phyloP scores from a whole-genome alignment of 176 grass and related monocot species.

The Avena insularis region DNA sequence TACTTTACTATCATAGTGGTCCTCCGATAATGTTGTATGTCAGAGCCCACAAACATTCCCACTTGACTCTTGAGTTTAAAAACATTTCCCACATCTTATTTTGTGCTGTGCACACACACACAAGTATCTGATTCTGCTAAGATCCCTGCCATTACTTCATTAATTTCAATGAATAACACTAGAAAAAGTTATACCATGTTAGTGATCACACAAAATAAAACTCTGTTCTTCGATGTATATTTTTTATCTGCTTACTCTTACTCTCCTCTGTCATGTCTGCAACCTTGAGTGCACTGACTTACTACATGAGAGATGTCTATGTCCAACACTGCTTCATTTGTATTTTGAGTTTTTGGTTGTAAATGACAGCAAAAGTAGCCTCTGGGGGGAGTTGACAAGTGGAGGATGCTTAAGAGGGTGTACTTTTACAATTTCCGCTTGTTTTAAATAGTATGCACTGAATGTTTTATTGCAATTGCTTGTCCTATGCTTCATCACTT shows the following conservation, averaged over 20 bases:
- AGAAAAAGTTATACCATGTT: conserved; percentile 7
- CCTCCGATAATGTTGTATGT: conserved; percentile 28
- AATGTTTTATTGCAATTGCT: conserved; percentile 35
- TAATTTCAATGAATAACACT: conserved; percentile 5
- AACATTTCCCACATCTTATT: background rate
- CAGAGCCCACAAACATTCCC: conserved; percentile 10
- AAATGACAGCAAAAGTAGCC: background rate
- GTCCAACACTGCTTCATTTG: background rate
- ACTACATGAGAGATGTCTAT: background rate
- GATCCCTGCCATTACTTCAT: conserved; percentile 9
- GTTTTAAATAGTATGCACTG: conserved; percentile 9
- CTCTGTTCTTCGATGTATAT: background rate
- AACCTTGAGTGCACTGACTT: conserved; percentile 14
- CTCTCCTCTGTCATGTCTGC: conserved; percentile 4
- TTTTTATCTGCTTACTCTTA: conserved; percentile 12
- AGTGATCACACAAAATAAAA: conserved; percentile 25
- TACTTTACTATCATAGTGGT: conserved; percentile 22
- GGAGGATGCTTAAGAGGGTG: background rate
- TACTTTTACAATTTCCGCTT: background rate
- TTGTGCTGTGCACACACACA: background rate
- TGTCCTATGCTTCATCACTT: conserved; percentile 24
- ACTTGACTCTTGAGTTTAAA: conserved; percentile 3
- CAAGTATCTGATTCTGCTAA: background rate
- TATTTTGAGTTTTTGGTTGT: conserved; percentile 12
- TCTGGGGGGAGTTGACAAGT: background rate